Base-by-base conservation (phyloP, 169 alveolate genomes). In the Eimeria falciformis region DNA sequence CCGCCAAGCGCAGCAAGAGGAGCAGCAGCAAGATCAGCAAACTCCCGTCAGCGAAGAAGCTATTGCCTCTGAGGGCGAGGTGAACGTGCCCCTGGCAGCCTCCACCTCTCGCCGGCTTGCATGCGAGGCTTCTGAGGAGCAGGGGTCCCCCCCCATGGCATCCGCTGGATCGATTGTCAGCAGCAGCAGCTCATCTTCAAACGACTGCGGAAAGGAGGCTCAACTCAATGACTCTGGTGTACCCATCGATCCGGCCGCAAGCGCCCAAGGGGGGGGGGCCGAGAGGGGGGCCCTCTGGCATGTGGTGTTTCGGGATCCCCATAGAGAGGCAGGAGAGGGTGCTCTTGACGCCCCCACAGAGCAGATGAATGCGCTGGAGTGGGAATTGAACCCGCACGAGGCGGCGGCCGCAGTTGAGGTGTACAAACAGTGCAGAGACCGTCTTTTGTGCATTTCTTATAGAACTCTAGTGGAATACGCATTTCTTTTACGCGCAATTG, bases 371-470 rank as follows among this genome's bases (percentile, higher is more conserved):
- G 50, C 89, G 1, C 3, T 37, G 75, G 75, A 50, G 5, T 82
- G 78, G 71, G 45, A 3, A 68, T 46, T 62, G 40, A 55, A 27
- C 14, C 29, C 29, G 40, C 55, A 29, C 11, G 82, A 83, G 82
- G 91, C 91, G 12, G 91, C 27, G 23, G 91, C 91, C 1, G 92
- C 92, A 1, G 33, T 86, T 1, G 56, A 29, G 92, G 43, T 75
- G 92, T 86, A 86, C 92, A 66, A 85, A 27, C 77, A 29, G 50
- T 68, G 92, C 85, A 66, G 27, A 37, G 50, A 29, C 62, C 92
- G 92, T 25, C 92, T 86, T 29, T 45, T 88, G 65, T 73, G 86
- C 43, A 33, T 88, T n/a, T 68, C 93, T 11, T 88, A 69, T 47
- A 33, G 46, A 21, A 88, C 88, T 2, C 79, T 88, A 1, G 79